A percentile compares a stretch with the other conserved stretches of the same genome.
phyloP scores from a whole-genome alignment of 192 early-diverging fungal genomes.

The Backusella morwellensis region DNA sequence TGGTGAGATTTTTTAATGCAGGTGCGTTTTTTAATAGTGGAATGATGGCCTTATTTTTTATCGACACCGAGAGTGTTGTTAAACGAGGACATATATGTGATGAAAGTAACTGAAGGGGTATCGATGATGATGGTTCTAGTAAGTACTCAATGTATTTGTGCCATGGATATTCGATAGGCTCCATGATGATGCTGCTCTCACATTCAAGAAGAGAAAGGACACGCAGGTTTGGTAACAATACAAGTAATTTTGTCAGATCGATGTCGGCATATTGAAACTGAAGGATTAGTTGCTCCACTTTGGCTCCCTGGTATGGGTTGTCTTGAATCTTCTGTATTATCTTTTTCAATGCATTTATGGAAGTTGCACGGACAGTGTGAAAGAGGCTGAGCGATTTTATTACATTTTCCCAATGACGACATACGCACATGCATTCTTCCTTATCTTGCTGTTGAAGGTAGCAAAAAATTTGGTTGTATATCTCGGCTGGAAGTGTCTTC shows the following conservation, averaged over 20 bases:
- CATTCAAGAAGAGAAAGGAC: background rate
- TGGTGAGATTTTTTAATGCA: background rate
- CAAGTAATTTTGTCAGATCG: background rate
- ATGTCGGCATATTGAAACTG: background rate
- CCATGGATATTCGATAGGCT: background rate
- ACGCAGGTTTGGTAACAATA: background rate
- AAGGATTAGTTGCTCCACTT: background rate
- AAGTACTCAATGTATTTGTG: background rate
- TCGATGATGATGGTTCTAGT: background rate
- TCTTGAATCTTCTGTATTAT: background rate
- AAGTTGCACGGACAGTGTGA: background rate
- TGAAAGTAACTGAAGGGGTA: background rate
- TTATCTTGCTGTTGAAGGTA: background rate
- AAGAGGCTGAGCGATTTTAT: background rate
- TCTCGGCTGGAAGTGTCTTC: background rate
- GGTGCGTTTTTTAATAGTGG: background rate
- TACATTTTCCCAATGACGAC: background rate
- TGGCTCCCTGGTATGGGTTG: background rate
- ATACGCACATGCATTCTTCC: background rate
- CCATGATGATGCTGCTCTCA: background rate
- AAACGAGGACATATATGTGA: background rate
- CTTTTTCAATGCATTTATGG: background rate
- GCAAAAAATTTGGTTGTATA: background rate
- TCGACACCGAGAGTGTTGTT: background rate
- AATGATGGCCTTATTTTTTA: background rate